Evolutionary conservation across 331 rosid species (phyloP).

Genomic region (Pyrus hybrid): DNA sequence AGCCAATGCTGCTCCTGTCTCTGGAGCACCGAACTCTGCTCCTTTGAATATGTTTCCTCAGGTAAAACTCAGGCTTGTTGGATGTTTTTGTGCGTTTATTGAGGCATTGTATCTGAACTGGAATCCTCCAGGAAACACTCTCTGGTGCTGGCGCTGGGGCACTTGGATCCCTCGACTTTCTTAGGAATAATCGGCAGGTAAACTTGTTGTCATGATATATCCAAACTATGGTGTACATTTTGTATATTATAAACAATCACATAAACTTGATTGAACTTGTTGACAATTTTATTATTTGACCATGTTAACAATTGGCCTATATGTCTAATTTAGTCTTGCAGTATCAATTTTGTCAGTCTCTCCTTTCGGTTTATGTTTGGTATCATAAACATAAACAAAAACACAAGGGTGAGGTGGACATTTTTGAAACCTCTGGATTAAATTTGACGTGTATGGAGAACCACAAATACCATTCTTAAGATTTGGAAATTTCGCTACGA

Average conservation of each 20-base stretch:
- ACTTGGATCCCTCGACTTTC: slow-evolving; percentile 77
- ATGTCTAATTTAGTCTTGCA: background rate
- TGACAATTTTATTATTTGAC: background rate
- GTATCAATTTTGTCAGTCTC: background rate
- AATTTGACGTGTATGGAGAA: too few relatives aligned
- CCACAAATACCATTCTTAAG: too few relatives aligned
- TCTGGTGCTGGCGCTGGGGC: slow-evolving; percentile 53
- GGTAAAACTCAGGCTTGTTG: slow-evolving; percentile 25
- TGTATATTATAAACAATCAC: background rate
- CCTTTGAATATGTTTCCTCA: slow-evolving; percentile 88
- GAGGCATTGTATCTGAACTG: slow-evolving; percentile 6
- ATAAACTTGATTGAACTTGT: background rate
- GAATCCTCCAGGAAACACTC: slow-evolving; percentile 51
- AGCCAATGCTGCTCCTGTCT: slow-evolving; percentile 28
- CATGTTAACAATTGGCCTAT: background rate
- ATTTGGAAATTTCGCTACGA: background rate
- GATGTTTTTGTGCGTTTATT: slow-evolving; percentile 4
- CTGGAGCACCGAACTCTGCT: slow-evolving; percentile 76
- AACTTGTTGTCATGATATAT: slow-evolving; percentile 4
- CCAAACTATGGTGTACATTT: background rate
- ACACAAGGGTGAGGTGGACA: background rate
- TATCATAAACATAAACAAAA: background rate
- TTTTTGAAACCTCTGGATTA: background rate
- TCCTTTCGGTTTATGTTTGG: background rate
- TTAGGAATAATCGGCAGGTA: slow-evolving; percentile 81